phyloP scores from a whole-genome alignment of 2,329 filamentous ascomycete genomes.

The Cercospora sp. region DNA sequence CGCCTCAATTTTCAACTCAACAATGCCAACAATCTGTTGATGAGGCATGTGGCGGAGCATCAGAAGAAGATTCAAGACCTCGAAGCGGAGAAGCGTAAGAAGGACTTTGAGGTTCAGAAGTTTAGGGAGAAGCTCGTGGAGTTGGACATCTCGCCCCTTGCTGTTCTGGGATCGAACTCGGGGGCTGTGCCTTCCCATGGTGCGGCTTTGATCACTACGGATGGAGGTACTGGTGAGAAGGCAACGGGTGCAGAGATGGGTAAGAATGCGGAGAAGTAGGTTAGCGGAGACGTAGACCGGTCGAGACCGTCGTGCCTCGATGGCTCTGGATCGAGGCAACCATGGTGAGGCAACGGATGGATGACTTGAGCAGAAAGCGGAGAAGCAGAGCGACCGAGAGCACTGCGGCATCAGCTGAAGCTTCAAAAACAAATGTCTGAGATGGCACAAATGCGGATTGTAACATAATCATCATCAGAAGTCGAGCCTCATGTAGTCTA shows the following conservation, averaged over 20 bases:
- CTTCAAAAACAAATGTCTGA: not conserved
- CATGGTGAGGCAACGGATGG: not conserved
- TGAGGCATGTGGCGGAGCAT: not conserved
- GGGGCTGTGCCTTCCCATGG: not conserved
- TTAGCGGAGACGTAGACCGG: not conserved
- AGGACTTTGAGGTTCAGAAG: not conserved
- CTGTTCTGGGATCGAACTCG: not conserved
- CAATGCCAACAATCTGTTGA: not conserved
- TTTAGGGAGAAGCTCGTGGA: not conserved
- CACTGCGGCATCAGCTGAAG: no score
- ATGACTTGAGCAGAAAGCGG: not conserved
- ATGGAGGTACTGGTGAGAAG: not conserved
- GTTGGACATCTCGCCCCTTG: not conserved
- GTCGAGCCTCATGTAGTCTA: conserved; percentile 2
- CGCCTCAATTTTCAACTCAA: not conserved
- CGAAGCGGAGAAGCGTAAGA: conserved; percentile 7
- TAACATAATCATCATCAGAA: conserved; percentile 8
- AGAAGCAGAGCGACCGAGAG: not conserved
- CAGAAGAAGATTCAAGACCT: conserved; percentile 1
- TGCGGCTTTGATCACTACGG: not conserved
- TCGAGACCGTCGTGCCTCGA: not conserved
- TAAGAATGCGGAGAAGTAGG: not conserved
- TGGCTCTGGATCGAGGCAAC: not conserved
- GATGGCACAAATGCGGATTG: not conserved
- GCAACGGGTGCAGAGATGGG: not conserved